Conservation (phyloP, 2,329 filamentous ascomycete genomes). For the Parastagonospora nodorum region DNA sequence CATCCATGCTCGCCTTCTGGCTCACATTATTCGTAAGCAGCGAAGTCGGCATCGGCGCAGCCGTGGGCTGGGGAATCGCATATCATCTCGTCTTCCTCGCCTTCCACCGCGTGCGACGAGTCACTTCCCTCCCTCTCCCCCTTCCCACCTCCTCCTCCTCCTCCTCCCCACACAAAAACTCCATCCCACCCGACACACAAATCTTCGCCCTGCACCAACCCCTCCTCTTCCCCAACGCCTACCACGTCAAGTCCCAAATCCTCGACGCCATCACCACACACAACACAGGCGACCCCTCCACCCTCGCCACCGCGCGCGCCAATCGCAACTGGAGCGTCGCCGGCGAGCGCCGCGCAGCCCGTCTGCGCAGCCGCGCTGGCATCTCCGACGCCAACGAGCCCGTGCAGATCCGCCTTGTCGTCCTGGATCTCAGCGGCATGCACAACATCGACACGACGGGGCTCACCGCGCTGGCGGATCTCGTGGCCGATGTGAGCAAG, state of each 20-base stretch:
- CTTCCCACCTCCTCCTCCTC: slow-evolving; percentile 12
- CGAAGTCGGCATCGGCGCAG: slow-evolving; percentile 63
- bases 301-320: slow-evolving; percentile 39
- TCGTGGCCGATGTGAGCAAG: slow-evolving; percentile 55
- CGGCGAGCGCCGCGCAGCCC: slow-evolving; percentile 53
- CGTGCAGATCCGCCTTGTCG: slow-evolving; percentile 53
- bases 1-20: slow-evolving; percentile 68
- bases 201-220: slow-evolving; percentile 63
- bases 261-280: slow-evolving; percentile 58
- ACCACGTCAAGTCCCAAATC: slow-evolving; percentile 56
- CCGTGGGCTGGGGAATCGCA: slow-evolving; percentile 56
- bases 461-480: slow-evolving; percentile 54
- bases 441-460: slow-evolving; percentile 62
- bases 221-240: slow-evolving; percentile 67
- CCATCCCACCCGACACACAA: slow-evolving; percentile 56
- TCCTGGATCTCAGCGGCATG: slow-evolving; percentile 59
- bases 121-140: slow-evolving; percentile 18
- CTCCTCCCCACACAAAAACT: slow-evolving; percentile 7
- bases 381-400: slow-evolving; percentile 37
- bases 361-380: slow-evolving; percentile 50
- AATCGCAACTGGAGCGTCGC: slow-evolving; percentile 62
- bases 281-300: slow-evolving; percentile 49
- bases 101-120: slow-evolving; percentile 52
- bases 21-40: slow-evolving; percentile 66
- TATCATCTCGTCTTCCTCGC: slow-evolving; percentile 65